phyloP scores from a whole-genome alignment of 1,139 yeast species.

The Blastobotrys persicus region DNA sequence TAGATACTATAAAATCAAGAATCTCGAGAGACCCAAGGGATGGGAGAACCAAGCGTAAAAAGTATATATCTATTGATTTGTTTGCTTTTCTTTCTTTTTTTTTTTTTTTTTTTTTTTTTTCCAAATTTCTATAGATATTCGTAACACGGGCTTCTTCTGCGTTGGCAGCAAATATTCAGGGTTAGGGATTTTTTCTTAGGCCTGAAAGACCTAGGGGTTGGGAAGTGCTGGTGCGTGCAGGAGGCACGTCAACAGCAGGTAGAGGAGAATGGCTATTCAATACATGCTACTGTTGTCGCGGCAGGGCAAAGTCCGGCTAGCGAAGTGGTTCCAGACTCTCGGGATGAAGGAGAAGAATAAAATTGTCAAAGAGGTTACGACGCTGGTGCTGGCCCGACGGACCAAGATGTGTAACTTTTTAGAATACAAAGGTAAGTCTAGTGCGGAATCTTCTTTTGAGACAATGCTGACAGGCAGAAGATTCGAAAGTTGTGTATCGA shows the following conservation, averaged over 20 bases:
- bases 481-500: conserved; percentile 82
- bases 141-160: no score
- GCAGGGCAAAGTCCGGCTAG: conserved; percentile 90
- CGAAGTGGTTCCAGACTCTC: conserved; percentile 88
- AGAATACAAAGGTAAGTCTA: conserved; percentile 73
- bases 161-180: no score
- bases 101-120: conserved; percentile 1
- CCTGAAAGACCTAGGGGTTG: no score
- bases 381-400: conserved; percentile 77
- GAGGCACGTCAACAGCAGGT: no score
- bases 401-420: conserved; percentile 95
- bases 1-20: conserved; percentile 62
- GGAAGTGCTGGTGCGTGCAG: no score
- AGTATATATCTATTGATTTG: no score
- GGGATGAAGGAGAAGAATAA: conserved; percentile 80
- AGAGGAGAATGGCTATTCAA: conserved; percentile 69
- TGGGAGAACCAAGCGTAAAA: conserved; percentile 50
- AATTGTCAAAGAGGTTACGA: conserved; percentile 81
- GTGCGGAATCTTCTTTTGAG: not conserved
- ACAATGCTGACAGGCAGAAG: conserved; percentile 41
- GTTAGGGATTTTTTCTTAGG: no score
- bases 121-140: no score
- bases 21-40: conserved; percentile 65
- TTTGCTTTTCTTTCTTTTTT: no score
- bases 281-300: conserved; percentile 80